phyloP scores from a whole-genome alignment of 106 monocot species.

The Gastrodia elata region DNA sequence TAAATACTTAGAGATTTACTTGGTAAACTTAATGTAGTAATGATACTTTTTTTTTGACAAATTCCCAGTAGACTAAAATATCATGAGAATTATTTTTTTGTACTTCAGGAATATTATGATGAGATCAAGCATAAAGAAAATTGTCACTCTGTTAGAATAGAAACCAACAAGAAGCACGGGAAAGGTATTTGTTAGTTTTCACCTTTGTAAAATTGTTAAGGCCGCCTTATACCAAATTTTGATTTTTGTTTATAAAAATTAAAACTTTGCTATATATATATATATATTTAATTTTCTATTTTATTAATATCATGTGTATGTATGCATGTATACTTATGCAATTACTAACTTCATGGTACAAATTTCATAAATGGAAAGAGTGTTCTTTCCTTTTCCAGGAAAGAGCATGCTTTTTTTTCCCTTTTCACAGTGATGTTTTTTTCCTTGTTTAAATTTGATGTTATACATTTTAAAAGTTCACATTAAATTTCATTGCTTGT shows the following conservation, averaged over 20 bases:
- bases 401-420: not conserved
- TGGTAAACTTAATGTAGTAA: too few relatives aligned
- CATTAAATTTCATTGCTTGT: not conserved
- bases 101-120: conserved; percentile 55
- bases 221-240: not conserved
- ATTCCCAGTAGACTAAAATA: not conserved
- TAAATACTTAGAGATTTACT: too few relatives aligned
- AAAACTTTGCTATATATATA: not conserved
- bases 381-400: too few relatives aligned
- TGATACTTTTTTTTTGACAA: too few relatives aligned
- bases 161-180: conserved; percentile 27
- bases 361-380: not conserved
- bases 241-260: not conserved
- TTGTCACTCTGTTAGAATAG: conserved; percentile 37
- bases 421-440: not conserved
- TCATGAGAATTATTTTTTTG: conserved; percentile 3
- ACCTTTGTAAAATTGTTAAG: not conserved
- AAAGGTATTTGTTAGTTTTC: conserved; percentile 34
- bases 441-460: not conserved
- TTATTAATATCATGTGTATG: not conserved
- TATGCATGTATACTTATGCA: not conserved
- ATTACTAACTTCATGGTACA: not conserved
- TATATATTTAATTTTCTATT: not conserved
- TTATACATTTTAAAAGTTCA: not conserved
- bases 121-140: conserved; percentile 30